Evolutionary conservation across 2,329 filamentous ascomycete genomes (phyloP).

Genomic region (Diaporthe vexans): DNA sequence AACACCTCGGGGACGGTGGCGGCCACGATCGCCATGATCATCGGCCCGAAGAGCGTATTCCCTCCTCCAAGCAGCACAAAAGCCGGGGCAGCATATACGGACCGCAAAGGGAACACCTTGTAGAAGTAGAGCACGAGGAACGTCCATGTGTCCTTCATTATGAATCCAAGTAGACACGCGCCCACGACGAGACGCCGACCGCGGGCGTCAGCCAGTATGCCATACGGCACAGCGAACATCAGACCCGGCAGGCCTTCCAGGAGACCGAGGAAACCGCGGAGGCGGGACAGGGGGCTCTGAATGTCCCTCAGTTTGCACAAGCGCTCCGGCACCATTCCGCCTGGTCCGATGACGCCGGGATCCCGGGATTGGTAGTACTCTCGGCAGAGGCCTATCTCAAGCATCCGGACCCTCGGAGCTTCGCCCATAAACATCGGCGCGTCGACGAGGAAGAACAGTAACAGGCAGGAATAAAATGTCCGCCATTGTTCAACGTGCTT

Average conservation of each 20-base stretch:
- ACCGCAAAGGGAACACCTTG: constrained; percentile 24
- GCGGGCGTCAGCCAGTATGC: constrained; percentile 38
- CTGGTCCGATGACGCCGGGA: constrained; percentile 32
- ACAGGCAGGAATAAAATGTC: constrained; percentile 37
- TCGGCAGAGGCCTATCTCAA: constrained; percentile 39
- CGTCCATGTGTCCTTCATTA: constrained; percentile 28
- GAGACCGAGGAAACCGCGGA: constrained; percentile 35
- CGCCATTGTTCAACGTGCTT: constrained; percentile 28
- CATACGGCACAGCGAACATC: constrained; percentile 38
- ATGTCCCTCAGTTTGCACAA: constrained; percentile 37
- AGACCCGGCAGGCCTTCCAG: constrained; percentile 37
- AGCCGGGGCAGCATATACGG: constrained; percentile 35
- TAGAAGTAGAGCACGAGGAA: constrained; percentile 38
- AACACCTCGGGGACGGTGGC: constrained; percentile 28
- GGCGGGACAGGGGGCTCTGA: constrained; percentile 36
- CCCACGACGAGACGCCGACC: constrained; percentile 31
- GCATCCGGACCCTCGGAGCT: constrained; percentile 39
- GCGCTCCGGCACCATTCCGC: constrained; percentile 36
- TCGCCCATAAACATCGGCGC: constrained; percentile 39
- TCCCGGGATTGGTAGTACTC: constrained; percentile 36
- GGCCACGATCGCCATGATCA: constrained; percentile 39
- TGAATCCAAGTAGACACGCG: constrained; percentile 32
- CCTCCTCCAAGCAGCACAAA: constrained; percentile 39
- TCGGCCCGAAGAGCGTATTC: constrained; percentile 33
- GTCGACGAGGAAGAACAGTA: constrained; percentile 39